A percentile compares a stretch with the other conserved stretches of the same genome.
Evolutionary conservation across 2,329 filamentous ascomycete genomes (phyloP).

Genomic region (Arachnomyces sp.): DNA sequence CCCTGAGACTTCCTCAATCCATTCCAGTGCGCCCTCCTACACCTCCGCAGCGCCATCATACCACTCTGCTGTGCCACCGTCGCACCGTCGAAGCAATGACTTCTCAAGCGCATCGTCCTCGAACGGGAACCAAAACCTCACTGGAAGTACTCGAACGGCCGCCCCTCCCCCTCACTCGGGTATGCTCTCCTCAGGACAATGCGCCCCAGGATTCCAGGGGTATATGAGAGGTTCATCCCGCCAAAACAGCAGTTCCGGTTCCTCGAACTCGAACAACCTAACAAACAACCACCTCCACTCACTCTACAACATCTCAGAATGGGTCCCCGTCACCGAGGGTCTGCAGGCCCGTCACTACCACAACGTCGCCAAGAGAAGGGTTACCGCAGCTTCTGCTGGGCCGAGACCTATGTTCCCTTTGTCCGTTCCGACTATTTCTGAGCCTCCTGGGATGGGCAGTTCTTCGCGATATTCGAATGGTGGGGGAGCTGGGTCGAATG

Average conservation of each 20-base stretch:
- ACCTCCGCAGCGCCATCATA: slow-evolving; percentile 59
- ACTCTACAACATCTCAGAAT: slow-evolving; percentile 51
- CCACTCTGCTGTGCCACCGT: slow-evolving; percentile 36
- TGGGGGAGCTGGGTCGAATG: background rate
- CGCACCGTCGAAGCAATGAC: slow-evolving; percentile 9
- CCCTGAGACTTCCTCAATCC: slow-evolving; percentile 59
- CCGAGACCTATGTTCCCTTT: slow-evolving; percentile 12
- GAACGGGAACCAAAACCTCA: slow-evolving; percentile 7
- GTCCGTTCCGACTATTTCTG: slow-evolving; percentile 26
- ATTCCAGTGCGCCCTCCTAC: slow-evolving; percentile 61
- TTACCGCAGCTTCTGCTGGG: slow-evolving; percentile 29
- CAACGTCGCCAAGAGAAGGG: slow-evolving; percentile 56
- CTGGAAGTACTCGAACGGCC: background rate
- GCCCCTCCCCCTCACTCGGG: slow-evolving; percentile 5
- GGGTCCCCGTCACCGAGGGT: slow-evolving; percentile 48
- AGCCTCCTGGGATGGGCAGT: slow-evolving; percentile 14
- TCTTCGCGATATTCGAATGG: background rate
- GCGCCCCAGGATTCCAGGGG: slow-evolving; percentile 41
- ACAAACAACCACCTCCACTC: slow-evolving; percentile 27
- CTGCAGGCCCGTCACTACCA: slow-evolving; percentile 54
- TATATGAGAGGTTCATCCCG: slow-evolving; percentile 30
- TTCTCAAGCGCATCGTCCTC: background rate
- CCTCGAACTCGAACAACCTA: slow-evolving; percentile 11
- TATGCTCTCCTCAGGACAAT: slow-evolving; percentile 24
- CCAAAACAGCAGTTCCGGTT: slow-evolving; percentile 1